Percentiles rank a stretch among this genome's conserved stretches.
Conservation (phyloP, 2,329 filamentous ascomycete genomes). For the Penicillium sp. region DNA sequence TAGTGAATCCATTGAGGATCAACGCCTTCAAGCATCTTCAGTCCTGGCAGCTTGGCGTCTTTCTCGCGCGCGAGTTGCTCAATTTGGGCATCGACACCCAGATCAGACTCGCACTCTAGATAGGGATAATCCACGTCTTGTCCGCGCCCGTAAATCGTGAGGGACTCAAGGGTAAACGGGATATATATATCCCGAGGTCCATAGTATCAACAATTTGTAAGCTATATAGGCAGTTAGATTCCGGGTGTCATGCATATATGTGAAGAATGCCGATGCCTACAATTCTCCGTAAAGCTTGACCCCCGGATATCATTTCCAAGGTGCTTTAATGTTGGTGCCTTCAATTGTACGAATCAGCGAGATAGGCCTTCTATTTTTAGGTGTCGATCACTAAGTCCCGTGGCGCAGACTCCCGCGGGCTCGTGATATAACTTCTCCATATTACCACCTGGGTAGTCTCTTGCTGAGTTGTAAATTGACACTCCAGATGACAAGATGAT, state of each 20-base stretch:
- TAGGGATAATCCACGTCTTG: not conserved
- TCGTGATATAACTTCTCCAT: conserved; percentile 9
- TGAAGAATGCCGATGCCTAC: not conserved
- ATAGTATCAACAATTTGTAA: too few species aligned
- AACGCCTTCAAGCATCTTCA: not conserved
- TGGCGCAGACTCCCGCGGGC: conserved; percentile 14
- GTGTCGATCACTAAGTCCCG: conserved; percentile 18
- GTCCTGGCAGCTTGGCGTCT: not conserved
- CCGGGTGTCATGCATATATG: not conserved
- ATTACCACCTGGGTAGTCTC: not conserved
- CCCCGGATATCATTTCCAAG: not conserved
- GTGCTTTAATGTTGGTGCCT: conserved; percentile 1
- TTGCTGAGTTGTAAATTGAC: not conserved
- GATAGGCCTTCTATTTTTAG: conserved; percentile 23
- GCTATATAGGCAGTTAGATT: not conserved
- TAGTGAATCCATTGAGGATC: not conserved
- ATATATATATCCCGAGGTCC: too few species aligned
- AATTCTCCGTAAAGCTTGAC: not conserved
- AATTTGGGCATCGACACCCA: not conserved
- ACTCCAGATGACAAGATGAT: conserved; percentile 58
- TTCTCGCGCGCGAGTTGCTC: not conserved
- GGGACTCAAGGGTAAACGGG: not conserved
- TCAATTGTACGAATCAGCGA: conserved; percentile 4
- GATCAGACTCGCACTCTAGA: not conserved
- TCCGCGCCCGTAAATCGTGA: not conserved